Conservation (phyloP, 2,329 filamentous ascomycete genomes). For the Aspergillus sojae region DNA sequence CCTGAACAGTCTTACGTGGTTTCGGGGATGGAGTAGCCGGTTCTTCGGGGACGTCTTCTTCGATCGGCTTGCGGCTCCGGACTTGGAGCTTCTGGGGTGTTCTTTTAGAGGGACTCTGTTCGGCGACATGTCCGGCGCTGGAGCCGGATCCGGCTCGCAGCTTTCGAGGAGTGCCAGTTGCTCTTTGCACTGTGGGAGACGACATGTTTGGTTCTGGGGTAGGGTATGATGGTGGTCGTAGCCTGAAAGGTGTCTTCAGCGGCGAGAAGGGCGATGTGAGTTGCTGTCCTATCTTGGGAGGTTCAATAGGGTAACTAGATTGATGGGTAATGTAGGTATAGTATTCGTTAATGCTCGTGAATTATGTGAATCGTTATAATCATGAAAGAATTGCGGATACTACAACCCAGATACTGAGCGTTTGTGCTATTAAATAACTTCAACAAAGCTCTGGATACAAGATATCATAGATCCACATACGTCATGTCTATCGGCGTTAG, state of each 20-base stretch:
- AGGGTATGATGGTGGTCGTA: neutral
- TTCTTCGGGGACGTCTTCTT: conserved; percentile 23
- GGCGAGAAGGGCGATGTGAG: neutral
- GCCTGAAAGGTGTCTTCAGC: neutral
- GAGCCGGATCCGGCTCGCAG: conserved; percentile 20
- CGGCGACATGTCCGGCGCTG: conserved; percentile 19
- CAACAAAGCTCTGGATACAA: no score
- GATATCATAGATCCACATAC: neutral
- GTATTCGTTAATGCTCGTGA: neutral
- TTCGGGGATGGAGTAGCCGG: neutral
- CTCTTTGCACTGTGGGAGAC: neutral
- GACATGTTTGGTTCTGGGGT: conserved; percentile 3
- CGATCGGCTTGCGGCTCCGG: conserved; percentile 18
- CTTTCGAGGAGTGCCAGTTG: conserved; percentile 22
- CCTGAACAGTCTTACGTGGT: neutral
- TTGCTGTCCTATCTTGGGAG: neutral
- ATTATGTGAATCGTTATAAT: neutral
- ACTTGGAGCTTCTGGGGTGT: conserved; percentile 26
- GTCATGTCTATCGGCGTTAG: neutral
- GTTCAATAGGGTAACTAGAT: neutral
- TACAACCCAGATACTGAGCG: neutral
- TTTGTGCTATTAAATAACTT: neutral
- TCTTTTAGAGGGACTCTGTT: conserved; percentile 21
- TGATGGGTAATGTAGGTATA: neutral
- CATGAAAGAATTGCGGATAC: neutral